These are phyloP conservation scores for Streptanthus diversifolius DNA, from an alignment of 345 rosid species.

Conservation along the genomic window DNA sequence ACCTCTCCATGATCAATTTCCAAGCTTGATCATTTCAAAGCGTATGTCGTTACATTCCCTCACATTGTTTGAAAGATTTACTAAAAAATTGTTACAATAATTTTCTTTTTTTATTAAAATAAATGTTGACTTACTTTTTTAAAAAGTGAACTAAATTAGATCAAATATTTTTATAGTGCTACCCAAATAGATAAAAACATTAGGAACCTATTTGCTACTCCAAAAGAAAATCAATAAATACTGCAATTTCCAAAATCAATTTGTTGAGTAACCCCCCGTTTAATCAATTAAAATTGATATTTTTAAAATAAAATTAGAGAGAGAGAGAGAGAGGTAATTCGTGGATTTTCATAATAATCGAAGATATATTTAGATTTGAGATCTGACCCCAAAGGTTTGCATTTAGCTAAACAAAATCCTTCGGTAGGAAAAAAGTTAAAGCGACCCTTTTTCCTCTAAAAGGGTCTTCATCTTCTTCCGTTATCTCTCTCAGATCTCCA, in stretches of 20 bases:
- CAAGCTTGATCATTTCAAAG: not conserved
- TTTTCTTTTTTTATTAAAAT: not conserved
- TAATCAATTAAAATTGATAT: too few species aligned
- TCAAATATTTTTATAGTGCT: not conserved
- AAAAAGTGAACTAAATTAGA: not conserved
- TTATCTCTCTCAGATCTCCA: constrained; percentile 31
- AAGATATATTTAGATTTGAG: constrained; percentile 32
- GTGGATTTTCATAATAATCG: not conserved
- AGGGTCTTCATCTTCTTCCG: constrained; percentile 27
- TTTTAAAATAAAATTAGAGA: not conserved
- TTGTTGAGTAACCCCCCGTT: too few species aligned
- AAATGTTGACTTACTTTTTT: too few species aligned
- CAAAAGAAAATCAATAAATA: not conserved
- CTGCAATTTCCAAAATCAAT: not conserved
- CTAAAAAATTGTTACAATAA: not conserved
- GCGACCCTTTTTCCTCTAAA: constrained; percentile 16
- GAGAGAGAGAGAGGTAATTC: not conserved
- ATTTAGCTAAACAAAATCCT: constrained; percentile 1
- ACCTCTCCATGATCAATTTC: not conserved
- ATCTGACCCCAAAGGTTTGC: constrained; percentile 22
- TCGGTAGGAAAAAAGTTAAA: not conserved
- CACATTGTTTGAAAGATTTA: not conserved
- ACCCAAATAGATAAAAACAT: not conserved
- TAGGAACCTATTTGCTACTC: not conserved
- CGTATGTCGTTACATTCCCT: not conserved